Evolutionary conservation across 2,329 filamentous ascomycete species (phyloP), one percentile per base, ranked within the genome.

Genomic region (Daldinia sp.): DNA sequence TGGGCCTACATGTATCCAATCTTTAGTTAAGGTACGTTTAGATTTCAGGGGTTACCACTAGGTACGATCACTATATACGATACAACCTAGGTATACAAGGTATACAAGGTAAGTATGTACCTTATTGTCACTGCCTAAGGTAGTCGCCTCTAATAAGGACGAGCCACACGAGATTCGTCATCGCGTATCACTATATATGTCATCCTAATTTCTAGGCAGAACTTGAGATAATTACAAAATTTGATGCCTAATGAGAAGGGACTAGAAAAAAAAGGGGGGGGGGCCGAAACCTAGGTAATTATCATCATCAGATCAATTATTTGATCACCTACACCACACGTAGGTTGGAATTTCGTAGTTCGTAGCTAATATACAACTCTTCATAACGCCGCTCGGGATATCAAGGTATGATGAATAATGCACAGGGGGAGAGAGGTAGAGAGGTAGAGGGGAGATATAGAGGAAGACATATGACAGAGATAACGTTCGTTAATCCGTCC

Each of bases 381-480:
- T 61, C 68, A 64, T 58, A 74, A 73, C 72, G 74, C 69, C 73
- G 66, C 65, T 71, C 65, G 59, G 73, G 72, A 75, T 74, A 75
- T 75, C 74, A 71, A 61, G 59, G 63, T 71, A 68, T 69, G 67
- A 68, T 69, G 67, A 70, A 73, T 64, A 72, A 71, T 67, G 55
- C 69, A 69, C 68, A 70, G 51, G 49, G 63, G 52, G 67, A 67
- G 64, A 58, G 70, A 68, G 32, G 23, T 68, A 52, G 41, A 63
- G 37, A 67, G 68, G 70, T 67, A 76, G 76, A 78, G 74, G 74
- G 75, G 75, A 73, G 72, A 73, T 68, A 41, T 50, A 72, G 67
- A 73, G 70, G 71, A 74, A 71, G 70, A 74, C 70, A 75, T n/a
- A n/a, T 74, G 74, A 76, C 74, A 78, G 75, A 75, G 74, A 73